Evolutionary conservation across 495 filamentous ascomycete species (phyloP).

Genomic region (Lophium mytilinum): DNA sequence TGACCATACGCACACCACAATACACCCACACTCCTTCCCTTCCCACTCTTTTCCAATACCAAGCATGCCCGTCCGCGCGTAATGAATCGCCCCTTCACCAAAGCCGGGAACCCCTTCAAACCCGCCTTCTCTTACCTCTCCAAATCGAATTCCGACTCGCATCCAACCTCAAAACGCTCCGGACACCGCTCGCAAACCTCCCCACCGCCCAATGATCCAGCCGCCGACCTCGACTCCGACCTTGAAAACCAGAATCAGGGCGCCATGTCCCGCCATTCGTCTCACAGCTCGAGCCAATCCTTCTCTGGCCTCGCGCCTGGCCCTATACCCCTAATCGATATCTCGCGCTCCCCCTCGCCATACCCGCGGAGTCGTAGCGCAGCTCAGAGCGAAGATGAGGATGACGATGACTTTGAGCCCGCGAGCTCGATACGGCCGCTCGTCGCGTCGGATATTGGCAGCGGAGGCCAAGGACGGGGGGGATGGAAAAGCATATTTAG

Average conservation of each 20-base stretch:
- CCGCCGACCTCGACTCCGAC: constrained; percentile 18
- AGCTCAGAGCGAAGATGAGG: constrained; percentile 36
- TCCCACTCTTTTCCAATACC: too few species aligned
- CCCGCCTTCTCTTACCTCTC: constrained; percentile 36
- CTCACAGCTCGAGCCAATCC: constrained; percentile 21
- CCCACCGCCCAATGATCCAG: constrained; percentile 19
- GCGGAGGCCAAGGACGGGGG: constrained; percentile 6
- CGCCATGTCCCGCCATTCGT: constrained; percentile 10
- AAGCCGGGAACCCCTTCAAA: constrained; percentile 25
- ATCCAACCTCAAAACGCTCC: constrained; percentile 4
- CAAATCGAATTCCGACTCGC: background rate
- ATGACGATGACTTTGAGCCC: constrained; percentile 31
- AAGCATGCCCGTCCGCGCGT: too few species aligned
- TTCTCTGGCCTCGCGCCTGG: constrained; percentile 17
- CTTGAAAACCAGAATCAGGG: constrained; percentile 17
- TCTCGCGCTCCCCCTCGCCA: constrained; percentile 36
- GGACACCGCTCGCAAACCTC: constrained; percentile 5
- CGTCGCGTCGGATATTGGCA: constrained; percentile 19
- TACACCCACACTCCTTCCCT: too few species aligned
- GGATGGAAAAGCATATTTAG: constrained; percentile 29
- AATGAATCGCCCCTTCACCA: constrained; percentile 14
- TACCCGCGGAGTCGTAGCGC: constrained; percentile 30
- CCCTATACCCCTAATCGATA: constrained; percentile 32
- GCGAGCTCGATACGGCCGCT: constrained; percentile 17
- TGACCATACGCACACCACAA: too few species aligned